phyloP scores from a whole-genome alignment of 345 rosid species.

The Syzygium jambos region DNA sequence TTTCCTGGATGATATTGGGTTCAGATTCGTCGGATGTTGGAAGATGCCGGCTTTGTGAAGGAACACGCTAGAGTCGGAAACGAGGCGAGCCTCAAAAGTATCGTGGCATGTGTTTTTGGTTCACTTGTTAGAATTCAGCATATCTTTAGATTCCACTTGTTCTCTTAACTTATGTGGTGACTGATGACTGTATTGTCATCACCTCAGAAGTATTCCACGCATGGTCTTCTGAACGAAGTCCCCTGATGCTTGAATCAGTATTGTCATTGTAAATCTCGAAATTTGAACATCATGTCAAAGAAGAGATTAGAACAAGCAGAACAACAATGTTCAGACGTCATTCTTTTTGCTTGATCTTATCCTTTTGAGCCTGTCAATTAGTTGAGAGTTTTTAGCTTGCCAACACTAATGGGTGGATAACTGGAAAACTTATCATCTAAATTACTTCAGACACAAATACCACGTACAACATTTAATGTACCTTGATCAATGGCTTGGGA shows the following conservation, averaged over 20 bases:
- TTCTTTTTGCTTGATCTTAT: background rate
- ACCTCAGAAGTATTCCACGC: background rate
- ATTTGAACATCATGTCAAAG: background rate
- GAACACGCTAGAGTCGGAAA: conserved; percentile 55
- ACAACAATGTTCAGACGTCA: background rate
- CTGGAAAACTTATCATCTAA: background rate
- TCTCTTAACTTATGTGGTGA: background rate
- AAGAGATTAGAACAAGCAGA: background rate
- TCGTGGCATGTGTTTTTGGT: background rate
- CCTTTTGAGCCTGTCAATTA: background rate
- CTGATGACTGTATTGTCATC: background rate
- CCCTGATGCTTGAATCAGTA: background rate
- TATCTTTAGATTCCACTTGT: background rate
- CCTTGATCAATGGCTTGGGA: conserved; percentile 2
- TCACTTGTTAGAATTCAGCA: background rate
- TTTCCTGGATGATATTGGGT: background rate
- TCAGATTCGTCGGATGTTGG: conserved; percentile 65
- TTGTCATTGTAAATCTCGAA: background rate
- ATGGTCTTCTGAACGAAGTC: background rate
- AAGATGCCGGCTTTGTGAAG: conserved; percentile 51
- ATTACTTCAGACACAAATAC: background rate
- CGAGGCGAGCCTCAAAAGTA: conserved; percentile 27
- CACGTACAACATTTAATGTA: background rate
- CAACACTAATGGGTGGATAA: background rate
- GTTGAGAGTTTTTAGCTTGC: background rate